phyloP scores from a whole-genome alignment of 345 rosid genomes.

The Dovyalis caffra region DNA sequence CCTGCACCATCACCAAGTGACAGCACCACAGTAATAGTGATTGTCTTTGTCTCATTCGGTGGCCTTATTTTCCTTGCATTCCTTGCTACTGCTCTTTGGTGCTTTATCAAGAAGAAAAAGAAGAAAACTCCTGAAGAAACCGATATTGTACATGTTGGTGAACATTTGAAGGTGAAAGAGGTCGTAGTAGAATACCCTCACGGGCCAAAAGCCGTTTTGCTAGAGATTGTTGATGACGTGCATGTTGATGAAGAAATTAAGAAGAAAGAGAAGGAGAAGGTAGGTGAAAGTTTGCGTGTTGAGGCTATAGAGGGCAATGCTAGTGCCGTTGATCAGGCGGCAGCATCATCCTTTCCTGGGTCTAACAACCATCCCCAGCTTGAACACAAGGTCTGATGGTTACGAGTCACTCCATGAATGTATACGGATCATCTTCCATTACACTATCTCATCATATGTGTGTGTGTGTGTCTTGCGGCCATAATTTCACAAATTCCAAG shows the following conservation, averaged over 20 bases:
- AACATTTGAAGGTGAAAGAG: constrained; percentile 59
- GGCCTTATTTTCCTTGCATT: constrained; percentile 49
- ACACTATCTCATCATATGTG: too few relatives aligned
- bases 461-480: too few relatives aligned
- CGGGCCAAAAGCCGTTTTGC: constrained; percentile 39
- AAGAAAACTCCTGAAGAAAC: constrained; percentile 36
- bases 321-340: background rate
- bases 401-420: too few relatives aligned
- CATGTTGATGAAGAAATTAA: constrained; percentile 41
- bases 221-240: constrained; percentile 59
- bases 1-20: constrained; percentile 44
- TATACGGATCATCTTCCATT: too few relatives aligned
- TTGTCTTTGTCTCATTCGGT: constrained; percentile 58
- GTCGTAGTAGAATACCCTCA: constrained; percentile 48
- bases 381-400: constrained; percentile 15
- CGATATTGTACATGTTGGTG: constrained; percentile 40
- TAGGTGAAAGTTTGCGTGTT: constrained; percentile 17
- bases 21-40: constrained; percentile 44
- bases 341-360: constrained; percentile 9
- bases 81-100: constrained; percentile 43
- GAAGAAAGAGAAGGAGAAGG: constrained; percentile 38
- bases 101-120: constrained; percentile 48
- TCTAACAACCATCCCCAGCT: constrained; percentile 10
- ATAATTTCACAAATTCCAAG: too few relatives aligned
- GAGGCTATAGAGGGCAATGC: constrained; percentile 3